These are phyloP conservation scores for Sclerotinia minor DNA, from an alignment of 2,329 filamentous ascomycete species.

Conservation along the genomic window DNA sequence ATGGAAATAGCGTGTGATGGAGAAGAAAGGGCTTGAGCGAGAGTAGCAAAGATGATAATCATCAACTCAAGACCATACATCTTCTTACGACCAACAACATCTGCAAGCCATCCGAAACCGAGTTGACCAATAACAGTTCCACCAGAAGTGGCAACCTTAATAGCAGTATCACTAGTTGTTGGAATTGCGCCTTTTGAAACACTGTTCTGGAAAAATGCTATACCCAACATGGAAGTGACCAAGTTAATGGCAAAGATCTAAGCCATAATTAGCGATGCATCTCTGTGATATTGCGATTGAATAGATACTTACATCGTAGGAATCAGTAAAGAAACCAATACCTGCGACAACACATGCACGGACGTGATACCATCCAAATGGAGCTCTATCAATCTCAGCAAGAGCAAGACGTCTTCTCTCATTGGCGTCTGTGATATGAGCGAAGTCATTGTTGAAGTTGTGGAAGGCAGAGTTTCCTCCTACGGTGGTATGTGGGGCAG, in stretches of 20 bases:
- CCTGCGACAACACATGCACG: slow-evolving; percentile 75
- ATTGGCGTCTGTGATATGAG: slow-evolving; percentile 66
- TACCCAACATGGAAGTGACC: slow-evolving; percentile 39
- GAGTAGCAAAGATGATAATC: slow-evolving; percentile 75
- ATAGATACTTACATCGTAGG: slow-evolving; percentile 71
- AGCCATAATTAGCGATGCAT: slow-evolving; percentile 26
- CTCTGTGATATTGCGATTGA: slow-evolving; percentile 42
- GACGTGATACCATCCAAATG: slow-evolving; percentile 79
- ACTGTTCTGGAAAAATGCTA: slow-evolving; percentile 36
- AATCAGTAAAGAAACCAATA: slow-evolving; percentile 87
- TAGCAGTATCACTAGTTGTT: slow-evolving; percentile 69
- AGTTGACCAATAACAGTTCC: slow-evolving; percentile 84
- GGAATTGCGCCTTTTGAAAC: slow-evolving; percentile 57
- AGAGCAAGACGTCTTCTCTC: slow-evolving; percentile 78
- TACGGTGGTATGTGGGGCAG: slow-evolving; percentile 70
- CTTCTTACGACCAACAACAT: slow-evolving; percentile 73
- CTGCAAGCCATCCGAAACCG: slow-evolving; percentile 75
- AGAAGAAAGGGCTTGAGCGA: slow-evolving; percentile 68
- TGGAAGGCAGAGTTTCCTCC: slow-evolving; percentile 72
- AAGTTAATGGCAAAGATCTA: slow-evolving; percentile 42
- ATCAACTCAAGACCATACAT: slow-evolving; percentile 80
- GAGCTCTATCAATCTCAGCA: slow-evolving; percentile 77
- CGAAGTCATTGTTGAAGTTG: slow-evolving; percentile 76
- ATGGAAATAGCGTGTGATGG: slow-evolving; percentile 63
- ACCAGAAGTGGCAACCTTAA: slow-evolving; percentile 81